Percentiles rank a stretch among this genome's conserved stretches.
phyloP scores from a whole-genome alignment of 441 rosid genomes.

The Aquilaria agallochum region DNA sequence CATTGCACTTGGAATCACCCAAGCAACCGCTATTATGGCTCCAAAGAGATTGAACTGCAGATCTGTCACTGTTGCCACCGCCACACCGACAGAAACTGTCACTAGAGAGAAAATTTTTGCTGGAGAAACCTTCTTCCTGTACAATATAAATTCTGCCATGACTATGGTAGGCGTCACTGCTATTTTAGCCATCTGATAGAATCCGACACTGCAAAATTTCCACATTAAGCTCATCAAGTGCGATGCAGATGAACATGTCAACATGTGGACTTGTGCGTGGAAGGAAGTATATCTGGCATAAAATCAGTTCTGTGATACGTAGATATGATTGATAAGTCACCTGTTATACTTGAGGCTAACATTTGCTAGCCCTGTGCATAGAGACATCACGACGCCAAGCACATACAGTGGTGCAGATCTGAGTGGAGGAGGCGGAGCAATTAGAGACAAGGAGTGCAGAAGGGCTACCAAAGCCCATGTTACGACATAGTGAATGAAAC shows the following conservation, averaged over 20 bases:
- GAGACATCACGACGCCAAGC: constrained; percentile 17
- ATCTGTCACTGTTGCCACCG: constrained; percentile 90
- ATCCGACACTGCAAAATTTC: constrained; percentile 59
- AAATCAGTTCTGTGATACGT: too few species aligned
- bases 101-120: constrained; percentile 45
- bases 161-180: constrained; percentile 89
- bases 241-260: too few species aligned
- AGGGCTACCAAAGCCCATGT: constrained; percentile 14
- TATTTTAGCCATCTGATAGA: constrained; percentile 96
- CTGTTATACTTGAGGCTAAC: constrained; percentile 19
- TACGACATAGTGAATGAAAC: constrained; percentile 17
- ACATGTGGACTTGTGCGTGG: too few species aligned
- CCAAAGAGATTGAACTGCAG: constrained; percentile 83
- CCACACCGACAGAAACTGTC: constrained; percentile 74
- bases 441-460: constrained; percentile 4
- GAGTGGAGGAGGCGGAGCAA: constrained; percentile 10
- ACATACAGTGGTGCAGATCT: constrained; percentile 5
- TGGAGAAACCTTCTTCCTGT: constrained; percentile 52
- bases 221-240: too few species aligned
- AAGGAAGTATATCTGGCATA: too few species aligned
- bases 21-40: constrained; percentile 76
- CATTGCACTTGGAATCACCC: constrained; percentile 88
- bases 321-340: background rate
- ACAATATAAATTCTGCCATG: constrained; percentile 78
- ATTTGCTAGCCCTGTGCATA: constrained; percentile 20